These are phyloP conservation scores for Ensete ventricosum DNA, from an alignment of 176 grass and related monocot genomes.

Conservation along the genomic window DNA sequence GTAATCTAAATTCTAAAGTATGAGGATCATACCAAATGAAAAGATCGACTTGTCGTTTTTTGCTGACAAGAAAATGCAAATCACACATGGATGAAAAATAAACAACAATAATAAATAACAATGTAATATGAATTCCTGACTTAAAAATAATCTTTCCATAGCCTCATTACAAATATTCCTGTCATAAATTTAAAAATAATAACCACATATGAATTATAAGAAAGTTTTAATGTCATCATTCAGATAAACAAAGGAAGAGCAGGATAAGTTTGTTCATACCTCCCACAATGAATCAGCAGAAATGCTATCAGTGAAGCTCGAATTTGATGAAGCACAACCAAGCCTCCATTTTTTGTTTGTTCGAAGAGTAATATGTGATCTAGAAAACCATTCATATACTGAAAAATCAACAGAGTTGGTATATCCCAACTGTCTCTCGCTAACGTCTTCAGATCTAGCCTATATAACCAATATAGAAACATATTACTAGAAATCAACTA, in stretches of 20 bases:
- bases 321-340: slow-evolving; percentile 49
- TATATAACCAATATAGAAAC: slow-evolving; percentile 1
- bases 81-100: too few relatives aligned
- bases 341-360: slow-evolving; percentile 37
- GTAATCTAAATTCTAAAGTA: too few relatives aligned
- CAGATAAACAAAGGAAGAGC: neutral
- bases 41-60: too few relatives aligned
- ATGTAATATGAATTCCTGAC: too few relatives aligned
- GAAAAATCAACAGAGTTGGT: slow-evolving; percentile 25
- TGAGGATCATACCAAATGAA: too few relatives aligned
- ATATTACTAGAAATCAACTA: slow-evolving; percentile 21
- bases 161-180: too few relatives aligned
- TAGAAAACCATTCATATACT: slow-evolving; percentile 24
- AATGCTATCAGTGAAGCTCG: slow-evolving; percentile 27
- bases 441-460: slow-evolving; percentile 37
- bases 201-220: too few relatives aligned
- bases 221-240: too few relatives aligned
- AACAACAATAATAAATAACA: too few relatives aligned
- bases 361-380: slow-evolving; percentile 29
- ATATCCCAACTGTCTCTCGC: slow-evolving; percentile 29
- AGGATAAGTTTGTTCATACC: slow-evolving; percentile 31
- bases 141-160: too few relatives aligned
- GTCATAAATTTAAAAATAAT: too few relatives aligned
- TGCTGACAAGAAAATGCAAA: too few relatives aligned
- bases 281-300: slow-evolving; percentile 85